Evolutionary conservation across 257 asterid genomes (phyloP).

Genomic region (Rehmannia glutinosa): DNA sequence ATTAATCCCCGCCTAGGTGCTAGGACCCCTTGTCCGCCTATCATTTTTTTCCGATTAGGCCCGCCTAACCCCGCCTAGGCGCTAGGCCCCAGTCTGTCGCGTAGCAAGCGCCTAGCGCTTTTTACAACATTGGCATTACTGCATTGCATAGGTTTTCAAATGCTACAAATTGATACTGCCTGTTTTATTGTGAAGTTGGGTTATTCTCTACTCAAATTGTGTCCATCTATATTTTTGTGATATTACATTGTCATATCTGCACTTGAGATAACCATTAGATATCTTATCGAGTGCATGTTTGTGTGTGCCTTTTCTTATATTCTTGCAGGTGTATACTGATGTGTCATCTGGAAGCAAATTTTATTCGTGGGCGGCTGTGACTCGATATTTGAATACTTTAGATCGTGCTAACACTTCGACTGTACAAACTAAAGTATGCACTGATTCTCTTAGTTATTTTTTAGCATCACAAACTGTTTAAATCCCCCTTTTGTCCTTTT

Average conservation of each 20-base stretch:
- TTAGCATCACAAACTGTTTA: neutral
- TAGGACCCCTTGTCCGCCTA: too few relatives aligned
- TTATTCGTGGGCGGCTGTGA: slow-evolving; percentile 50
- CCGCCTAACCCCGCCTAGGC: too few relatives aligned
- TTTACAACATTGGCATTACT: too few relatives aligned
- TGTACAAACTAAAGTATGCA: slow-evolving; percentile 26
- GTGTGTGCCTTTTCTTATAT: neutral
- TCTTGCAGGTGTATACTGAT: slow-evolving; percentile 54
- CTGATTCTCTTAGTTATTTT: slow-evolving; percentile 10
- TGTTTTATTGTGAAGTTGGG: neutral
- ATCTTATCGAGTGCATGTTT: neutral
- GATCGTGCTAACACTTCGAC: slow-evolving; percentile 13
- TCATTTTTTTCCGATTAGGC: too few relatives aligned
- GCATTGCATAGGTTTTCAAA: too few relatives aligned
- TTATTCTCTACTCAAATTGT: too few relatives aligned
- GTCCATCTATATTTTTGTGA: too few relatives aligned
- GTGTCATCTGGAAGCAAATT: slow-evolving; percentile 43
- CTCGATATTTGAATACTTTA: slow-evolving; percentile 34
- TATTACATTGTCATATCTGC: neutral
- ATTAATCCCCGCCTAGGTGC: too few relatives aligned
- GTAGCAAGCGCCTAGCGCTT: too few relatives aligned
- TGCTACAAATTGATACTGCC: too few relatives aligned
- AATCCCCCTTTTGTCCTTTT: slow-evolving; percentile 7
- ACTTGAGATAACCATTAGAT: too few relatives aligned
- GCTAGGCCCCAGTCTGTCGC: too few relatives aligned